Evolutionary conservation across 192 early-diverging fungal genomes (phyloP), one percentile per base, ranked within the genome.

Genomic region (Backusella mclennaniae): DNA sequence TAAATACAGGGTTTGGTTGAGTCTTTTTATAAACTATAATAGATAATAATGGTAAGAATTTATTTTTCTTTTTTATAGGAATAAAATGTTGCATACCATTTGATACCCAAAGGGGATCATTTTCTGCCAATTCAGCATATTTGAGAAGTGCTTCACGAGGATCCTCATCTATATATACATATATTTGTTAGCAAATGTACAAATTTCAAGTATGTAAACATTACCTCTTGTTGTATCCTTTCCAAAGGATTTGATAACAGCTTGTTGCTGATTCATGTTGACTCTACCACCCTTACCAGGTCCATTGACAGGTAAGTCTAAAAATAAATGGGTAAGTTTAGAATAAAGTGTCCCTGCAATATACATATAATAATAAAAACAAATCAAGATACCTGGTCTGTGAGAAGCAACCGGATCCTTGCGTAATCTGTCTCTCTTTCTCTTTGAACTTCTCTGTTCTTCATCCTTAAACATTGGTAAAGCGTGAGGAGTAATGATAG

Each of bases 121-220:
- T 84, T 76, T 93, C 91, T 0, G 95, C 94, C 1, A 87, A 85
- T 3, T 89, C 84, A 0, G 97, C 96, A 85, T 95, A 96, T 73
- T 89, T 93, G 35, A 99, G 82, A 76, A 99, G 87, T 3, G 95
- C 97, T 67, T 93, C 96, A 66, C 97, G 85, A 12, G 97, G 97
- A 85, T 99, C 97, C 74, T 96, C 95, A 73, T 95, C 93, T 66
- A 92, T 12, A 44, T 12, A 39, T 3, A 39, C 11, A 39, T 39
- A 12, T 14, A 11, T 44, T 14, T 44, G 42, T 44, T 17, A 44
- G 4, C 15, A 23, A 33, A 66, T 66, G 19, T 38, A 42, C 68
- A 66, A 4, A 39, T 5, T 66, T 6, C 5, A 31, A 31, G 3
- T 35, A 67, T 31, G 15, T 42, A 35, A 38, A 17, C 23, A 5